These are phyloP conservation scores for Conoideocrella luteorostrata DNA, from an alignment of 2,329 filamentous ascomycete species.

Conservation along the genomic window DNA sequence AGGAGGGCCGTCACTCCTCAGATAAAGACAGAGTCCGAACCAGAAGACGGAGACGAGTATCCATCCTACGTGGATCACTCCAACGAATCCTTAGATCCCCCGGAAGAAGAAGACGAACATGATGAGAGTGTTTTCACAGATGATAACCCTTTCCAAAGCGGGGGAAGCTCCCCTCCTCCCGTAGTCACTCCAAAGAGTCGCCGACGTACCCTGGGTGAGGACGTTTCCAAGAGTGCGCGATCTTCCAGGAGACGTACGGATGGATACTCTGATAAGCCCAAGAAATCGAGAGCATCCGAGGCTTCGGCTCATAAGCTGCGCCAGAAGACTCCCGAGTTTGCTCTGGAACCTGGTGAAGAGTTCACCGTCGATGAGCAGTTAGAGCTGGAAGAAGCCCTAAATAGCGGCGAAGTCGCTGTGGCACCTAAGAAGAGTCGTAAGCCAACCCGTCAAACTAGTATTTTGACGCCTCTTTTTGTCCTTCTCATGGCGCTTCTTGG, in stretches of 20 bases:
- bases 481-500: constrained; percentile 64
- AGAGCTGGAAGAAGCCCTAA: constrained; percentile 64
- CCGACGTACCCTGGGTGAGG: constrained; percentile 40
- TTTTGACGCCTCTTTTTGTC: constrained; percentile 62
- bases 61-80: constrained; percentile 36
- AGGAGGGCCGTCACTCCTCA: constrained; percentile 47
- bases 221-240: constrained; percentile 35
- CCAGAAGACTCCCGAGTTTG: constrained; percentile 26
- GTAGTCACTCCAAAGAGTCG: constrained; percentile 43
- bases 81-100: constrained; percentile 45
- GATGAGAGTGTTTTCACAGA: constrained; percentile 67
- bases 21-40: constrained; percentile 48
- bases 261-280: constrained; percentile 17
- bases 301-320: constrained; percentile 38
- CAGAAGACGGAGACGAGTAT: constrained; percentile 26
- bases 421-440: constrained; percentile 36
- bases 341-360: constrained; percentile 72
- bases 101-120: constrained; percentile 26
- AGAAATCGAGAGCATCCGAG: constrained; percentile 50
- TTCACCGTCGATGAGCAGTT: constrained; percentile 89
- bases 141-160: constrained; percentile 91
- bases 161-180: constrained; percentile 56
- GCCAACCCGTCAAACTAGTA: constrained; percentile 34
- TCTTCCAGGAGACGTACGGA: constrained; percentile 40
- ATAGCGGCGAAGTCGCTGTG: constrained; percentile 42